These are phyloP conservation scores for Trichosporon coremiiforme DNA, from an alignment of 1,284 basidiomycete species.

Conservation along the genomic window DNA sequence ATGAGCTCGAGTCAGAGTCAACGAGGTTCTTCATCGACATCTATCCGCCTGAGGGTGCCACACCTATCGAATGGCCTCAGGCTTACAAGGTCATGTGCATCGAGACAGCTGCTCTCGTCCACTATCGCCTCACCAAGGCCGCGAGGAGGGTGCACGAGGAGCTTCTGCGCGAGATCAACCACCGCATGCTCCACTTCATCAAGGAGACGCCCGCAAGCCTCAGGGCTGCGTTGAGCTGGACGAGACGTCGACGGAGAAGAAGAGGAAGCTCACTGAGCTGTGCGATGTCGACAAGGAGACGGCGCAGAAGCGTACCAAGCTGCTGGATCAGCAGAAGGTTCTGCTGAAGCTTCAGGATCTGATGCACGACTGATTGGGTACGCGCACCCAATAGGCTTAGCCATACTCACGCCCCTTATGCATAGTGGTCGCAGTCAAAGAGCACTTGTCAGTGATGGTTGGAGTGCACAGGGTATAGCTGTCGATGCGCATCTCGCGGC, in stretches of 20 bases:
- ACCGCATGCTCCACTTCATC: constrained; percentile 7
- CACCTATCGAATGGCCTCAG: not conserved
- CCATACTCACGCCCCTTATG: not conserved
- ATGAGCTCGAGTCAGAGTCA: not conserved
- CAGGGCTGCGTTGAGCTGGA: not conserved
- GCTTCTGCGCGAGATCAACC: constrained; percentile 14
- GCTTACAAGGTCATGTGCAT: not conserved
- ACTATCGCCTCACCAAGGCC: not conserved
- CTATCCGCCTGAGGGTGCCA: not conserved
- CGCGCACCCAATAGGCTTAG: not conserved
- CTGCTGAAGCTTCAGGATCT: not conserved
- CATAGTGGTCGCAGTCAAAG: not conserved
- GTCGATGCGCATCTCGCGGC: too few species aligned
- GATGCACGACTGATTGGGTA: not conserved
- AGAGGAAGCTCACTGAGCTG: not conserved
- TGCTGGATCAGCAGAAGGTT: not conserved
- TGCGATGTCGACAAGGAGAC: constrained; percentile 1
- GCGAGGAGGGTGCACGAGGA: constrained; percentile 1
- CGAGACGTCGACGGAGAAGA: not conserved
- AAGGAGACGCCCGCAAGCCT: not conserved
- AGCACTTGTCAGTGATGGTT: not conserved
- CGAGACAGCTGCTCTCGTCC: not conserved
- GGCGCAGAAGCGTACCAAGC: not conserved
- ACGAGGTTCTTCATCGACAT: not conserved
- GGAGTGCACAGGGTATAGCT: too few species aligned